Base-by-base conservation (phyloP, 1,284 basidiomycete species). In the Tremellales sp. region DNA sequence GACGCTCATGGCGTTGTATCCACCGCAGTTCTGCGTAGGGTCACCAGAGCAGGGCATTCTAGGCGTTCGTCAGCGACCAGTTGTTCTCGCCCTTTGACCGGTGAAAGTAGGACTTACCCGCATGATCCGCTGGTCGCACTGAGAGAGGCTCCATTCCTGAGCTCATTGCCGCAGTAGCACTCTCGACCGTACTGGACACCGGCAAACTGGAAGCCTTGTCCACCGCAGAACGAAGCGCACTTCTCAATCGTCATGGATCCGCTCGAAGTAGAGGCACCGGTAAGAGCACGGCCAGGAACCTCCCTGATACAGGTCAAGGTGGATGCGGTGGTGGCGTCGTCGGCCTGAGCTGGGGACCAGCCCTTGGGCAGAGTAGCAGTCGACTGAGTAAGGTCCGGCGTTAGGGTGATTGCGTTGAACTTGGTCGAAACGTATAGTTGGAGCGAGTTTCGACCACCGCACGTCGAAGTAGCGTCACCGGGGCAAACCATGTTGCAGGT, bases 401-500 rank as follows among this genome's bases (percentile, higher is more conserved):
- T 37, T n/a, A 60, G 46, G 3, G 53, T 41, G 2, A 54, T 50
- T 17, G 53, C 42, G 40, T 51, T 53, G 31, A 59, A 40, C 25
- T 47, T 51, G 56, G 51, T 39, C 46, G 48, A 42, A 40, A 52
- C 17, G 47, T 47, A 44, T 21, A 56, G 40, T 43, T 46, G 46
- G 43, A 57, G 31, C 10, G 60, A 57, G 44, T 57, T 53, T 51
- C 59, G 46, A 19, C 63, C 57, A 27, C 68, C 68, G 45, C 65
- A 71, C 10, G 37, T 49, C 8, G 45, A 43, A 6, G 36, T 45
- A 3, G 6, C 27, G 40, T 63, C 60, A 15, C 66, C 67, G 1
- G 55, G 45, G 41, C 69, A 69, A 0, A 60, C 46, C 17, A 52
- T 54, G 43, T 33, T 47, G 50, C 68, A 71, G 4, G 46, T 54